phyloP scores from a whole-genome alignment of 495 filamentous ascomycete species.

The Parachaetomium inaequale region DNA sequence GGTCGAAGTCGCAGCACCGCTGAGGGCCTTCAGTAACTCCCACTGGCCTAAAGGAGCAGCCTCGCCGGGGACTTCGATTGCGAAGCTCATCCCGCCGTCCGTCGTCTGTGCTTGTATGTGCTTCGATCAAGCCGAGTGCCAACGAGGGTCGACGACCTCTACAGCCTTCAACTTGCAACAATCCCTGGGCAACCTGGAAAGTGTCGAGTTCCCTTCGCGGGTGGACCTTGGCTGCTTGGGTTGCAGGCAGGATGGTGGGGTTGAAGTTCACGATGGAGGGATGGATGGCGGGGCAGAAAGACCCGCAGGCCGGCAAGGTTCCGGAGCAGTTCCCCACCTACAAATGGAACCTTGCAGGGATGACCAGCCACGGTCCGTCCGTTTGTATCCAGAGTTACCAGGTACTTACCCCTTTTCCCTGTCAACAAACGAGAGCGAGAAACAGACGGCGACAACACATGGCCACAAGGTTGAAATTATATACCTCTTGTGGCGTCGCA shows the following conservation, averaged over 20 bases:
- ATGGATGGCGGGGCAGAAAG: background rate
- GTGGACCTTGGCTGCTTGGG: background rate
- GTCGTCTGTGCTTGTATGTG: background rate
- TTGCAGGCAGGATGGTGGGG: background rate
- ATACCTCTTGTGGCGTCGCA: background rate
- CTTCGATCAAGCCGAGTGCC: too few relatives aligned
- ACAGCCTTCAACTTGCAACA: background rate
- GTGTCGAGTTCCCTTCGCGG: background rate
- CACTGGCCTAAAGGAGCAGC: slow-evolving; percentile 54
- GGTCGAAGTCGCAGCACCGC: slow-evolving; percentile 69
- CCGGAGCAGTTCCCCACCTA: background rate
- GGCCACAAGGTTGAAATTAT: background rate
- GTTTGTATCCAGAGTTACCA: too few relatives aligned
- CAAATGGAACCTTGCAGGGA: too few relatives aligned
- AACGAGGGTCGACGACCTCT: background rate
- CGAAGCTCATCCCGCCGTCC: slow-evolving; percentile 43
- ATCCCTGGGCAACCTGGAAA: background rate
- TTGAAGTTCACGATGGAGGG: background rate
- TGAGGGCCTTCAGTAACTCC: slow-evolving; percentile 68
- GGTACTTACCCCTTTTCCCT: background rate
- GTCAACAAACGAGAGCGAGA: background rate
- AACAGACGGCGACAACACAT: background rate
- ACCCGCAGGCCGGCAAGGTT: background rate
- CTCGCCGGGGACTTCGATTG: slow-evolving; percentile 53
- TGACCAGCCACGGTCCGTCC: too few relatives aligned